Conservation (phyloP, 1,139 yeast genomes). For the Yamadazyma friedrichii region DNA sequence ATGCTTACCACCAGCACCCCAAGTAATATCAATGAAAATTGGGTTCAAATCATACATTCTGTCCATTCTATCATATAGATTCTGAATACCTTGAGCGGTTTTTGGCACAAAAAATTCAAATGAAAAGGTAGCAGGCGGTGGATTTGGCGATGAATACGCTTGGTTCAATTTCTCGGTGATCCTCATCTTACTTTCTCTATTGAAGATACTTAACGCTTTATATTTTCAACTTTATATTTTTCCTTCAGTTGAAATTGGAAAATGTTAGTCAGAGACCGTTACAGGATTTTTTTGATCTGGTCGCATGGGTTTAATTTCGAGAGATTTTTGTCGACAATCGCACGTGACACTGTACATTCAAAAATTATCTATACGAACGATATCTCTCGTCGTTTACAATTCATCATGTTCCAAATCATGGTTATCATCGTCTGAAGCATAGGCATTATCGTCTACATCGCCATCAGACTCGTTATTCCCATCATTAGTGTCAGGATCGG, state of each 20-base stretch:
- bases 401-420: slow-evolving; percentile 1
- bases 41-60: slow-evolving; percentile 94
- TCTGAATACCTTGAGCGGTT: slow-evolving; percentile 95
- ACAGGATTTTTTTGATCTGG: not conserved
- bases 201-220: no score
- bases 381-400: slow-evolving; percentile 1
- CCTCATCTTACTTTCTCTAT: slow-evolving; percentile 38
- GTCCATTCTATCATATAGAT: slow-evolving; percentile 94
- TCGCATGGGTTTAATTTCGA: not conserved
- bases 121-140: slow-evolving; percentile 75
- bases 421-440: not conserved
- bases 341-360: not conserved
- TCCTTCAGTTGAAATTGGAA: not conserved
- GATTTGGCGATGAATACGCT: slow-evolving; percentile 43
- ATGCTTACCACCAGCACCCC: slow-evolving; percentile 96
- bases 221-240: no score
- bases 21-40: slow-evolving; percentile 88
- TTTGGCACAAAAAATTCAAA: slow-evolving; percentile 98
- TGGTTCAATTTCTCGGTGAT: slow-evolving; percentile 51
- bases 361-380: not conserved
- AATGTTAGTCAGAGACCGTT: not conserved
- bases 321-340: not conserved
- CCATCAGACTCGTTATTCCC: no score
- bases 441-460: not conserved
- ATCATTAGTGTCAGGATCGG: no score